phyloP scores from a whole-genome alignment of 306 rosid species.

The Oxytropis ochrocephala region DNA sequence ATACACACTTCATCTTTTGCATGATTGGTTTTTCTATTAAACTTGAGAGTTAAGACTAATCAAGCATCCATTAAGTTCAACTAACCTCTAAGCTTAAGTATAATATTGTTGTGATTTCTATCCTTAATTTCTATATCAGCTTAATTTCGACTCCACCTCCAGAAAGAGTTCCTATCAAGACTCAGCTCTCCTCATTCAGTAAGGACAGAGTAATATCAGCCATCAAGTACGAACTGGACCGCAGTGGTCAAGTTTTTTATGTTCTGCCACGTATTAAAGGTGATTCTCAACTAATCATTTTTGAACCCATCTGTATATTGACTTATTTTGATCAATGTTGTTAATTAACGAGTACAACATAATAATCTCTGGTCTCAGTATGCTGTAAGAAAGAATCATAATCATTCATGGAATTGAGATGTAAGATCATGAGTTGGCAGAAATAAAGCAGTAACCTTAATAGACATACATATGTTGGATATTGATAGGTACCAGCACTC shows the following conservation, averaged over 20 bases:
- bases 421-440: neutral
- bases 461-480: neutral
- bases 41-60: neutral
- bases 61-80: neutral
- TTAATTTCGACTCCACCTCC: conserved; percentile 97
- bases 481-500: too few relatives aligned
- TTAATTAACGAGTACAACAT: neutral
- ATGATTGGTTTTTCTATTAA: neutral
- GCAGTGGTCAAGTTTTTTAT: conserved; percentile 88
- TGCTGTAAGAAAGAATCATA: neutral
- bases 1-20: neutral
- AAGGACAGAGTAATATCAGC: conserved; percentile 67
- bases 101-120: conserved; percentile 9
- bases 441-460: neutral
- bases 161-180: conserved; percentile 89
- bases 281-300: conserved; percentile 28
- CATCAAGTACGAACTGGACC: conserved; percentile 73
- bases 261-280: conserved; percentile 96
- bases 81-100: conserved; percentile 15
- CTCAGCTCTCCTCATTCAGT: conserved; percentile 75
- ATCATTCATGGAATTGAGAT: neutral
- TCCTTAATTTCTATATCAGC: conserved; percentile 43
- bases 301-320: neutral
- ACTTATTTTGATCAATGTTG: neutral
- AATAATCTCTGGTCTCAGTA: neutral